Evolutionary conservation across 306 rosid species (phyloP).

Genomic region (Prosopis cineraria): DNA sequence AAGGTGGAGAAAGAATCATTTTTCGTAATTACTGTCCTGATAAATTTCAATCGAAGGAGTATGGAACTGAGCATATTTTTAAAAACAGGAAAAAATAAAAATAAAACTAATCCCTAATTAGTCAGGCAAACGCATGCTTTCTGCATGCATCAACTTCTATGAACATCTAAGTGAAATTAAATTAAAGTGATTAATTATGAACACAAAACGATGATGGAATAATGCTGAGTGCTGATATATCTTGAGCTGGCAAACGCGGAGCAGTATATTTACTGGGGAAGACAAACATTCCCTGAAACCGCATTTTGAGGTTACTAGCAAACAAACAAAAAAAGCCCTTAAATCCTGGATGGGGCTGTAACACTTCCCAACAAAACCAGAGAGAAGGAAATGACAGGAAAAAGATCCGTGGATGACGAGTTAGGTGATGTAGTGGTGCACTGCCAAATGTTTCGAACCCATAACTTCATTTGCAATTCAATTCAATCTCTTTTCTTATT

Average conservation of each 20-base stretch:
- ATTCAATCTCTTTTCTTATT: background rate
- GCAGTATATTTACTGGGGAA: slow-evolving; percentile 22
- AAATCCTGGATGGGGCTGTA: slow-evolving; percentile 64
- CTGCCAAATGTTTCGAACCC: slow-evolving; percentile 69
- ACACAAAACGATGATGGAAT: slow-evolving; percentile 26
- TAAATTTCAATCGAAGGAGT: too few species aligned
- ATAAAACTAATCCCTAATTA: too few species aligned
- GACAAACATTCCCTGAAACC: slow-evolving; percentile 78
- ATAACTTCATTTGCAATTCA: background rate
- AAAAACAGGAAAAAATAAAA: too few species aligned
- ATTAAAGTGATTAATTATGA: background rate
- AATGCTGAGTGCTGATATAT: too few species aligned
- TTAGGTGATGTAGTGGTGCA: slow-evolving; percentile 17
- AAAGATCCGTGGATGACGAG: slow-evolving; percentile 23
- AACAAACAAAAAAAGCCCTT: slow-evolving; percentile 59
- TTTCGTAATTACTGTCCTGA: too few species aligned
- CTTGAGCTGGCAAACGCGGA: too few species aligned
- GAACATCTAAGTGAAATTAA: slow-evolving; percentile 30
- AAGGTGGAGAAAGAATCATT: too few species aligned
- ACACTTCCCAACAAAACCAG: slow-evolving; percentile 32
- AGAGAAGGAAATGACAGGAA: background rate
- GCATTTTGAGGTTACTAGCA: slow-evolving; percentile 62
- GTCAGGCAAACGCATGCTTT: too few species aligned
- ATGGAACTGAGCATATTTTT: background rate
- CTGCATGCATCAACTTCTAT: slow-evolving; percentile 33